Base-by-base conservation (phyloP, 345 rosid genomes). In the Bretschneidera sinensis region DNA sequence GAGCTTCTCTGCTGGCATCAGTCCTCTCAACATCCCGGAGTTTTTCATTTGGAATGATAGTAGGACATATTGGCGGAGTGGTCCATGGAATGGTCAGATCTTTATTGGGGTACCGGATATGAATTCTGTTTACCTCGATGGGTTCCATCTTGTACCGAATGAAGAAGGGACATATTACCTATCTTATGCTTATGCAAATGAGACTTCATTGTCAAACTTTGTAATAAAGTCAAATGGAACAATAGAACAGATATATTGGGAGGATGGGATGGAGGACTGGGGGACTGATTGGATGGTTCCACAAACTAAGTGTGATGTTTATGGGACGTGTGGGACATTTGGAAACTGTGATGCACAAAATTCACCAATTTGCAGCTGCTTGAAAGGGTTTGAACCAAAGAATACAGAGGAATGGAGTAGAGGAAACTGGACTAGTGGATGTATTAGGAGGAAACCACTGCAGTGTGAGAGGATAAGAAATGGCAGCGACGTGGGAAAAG, bases 51-150 rank as follows among this genome's bases (percentile, higher is more conserved):
- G 86, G 92, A 85, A 87, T 0, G 76, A 69, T 21, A 59, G 34
- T 6, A 25, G 16, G 6, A 76, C 78, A 0, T 43, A 48, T 5
- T 83, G 84, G 89, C 74, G 84, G 17, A 75, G 79, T 20, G 88
- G 86, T n/a, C 86, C 86, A 0, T 87, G 92, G 95, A 78, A 77
- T 55, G 78, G 84, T 67, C 75, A 63, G 62, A 20, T 23, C n/a
- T 76, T 80, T 51, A 48, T 64, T 16, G 87, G 85, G 51, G 1
- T 74, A 24, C 64, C 69, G 19, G 45, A 17, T 4, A 65, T 68
- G 76, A 34, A n/a, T 9, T 63, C 84, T 2, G 69, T 24, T 57
- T 60, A 63, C 65, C 53, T 79, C 62, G 33, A 59, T 49, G 80
- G 82, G 60, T 51, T 68, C 50, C 50, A 15, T 18, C 11, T 80